Percentiles rank a stretch among this genome's conserved stretches.
These are phyloP conservation scores for Syzygium aqueum DNA, from an alignment of 345 rosid species.

Conservation along the genomic window DNA sequence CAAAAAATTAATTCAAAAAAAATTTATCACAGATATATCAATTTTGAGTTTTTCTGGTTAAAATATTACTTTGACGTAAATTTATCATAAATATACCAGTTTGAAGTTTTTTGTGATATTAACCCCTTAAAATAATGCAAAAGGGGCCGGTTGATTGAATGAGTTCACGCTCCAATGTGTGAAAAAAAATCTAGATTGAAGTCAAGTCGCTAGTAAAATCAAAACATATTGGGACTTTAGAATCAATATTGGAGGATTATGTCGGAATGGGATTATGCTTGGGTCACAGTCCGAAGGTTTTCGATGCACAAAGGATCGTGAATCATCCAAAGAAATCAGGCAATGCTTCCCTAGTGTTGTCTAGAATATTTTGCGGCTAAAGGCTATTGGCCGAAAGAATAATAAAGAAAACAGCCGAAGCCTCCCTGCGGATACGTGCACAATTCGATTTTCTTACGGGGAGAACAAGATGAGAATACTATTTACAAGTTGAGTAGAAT, in stretches of 20 bases:
- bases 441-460: background rate
- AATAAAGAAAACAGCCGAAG: background rate
- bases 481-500: background rate
- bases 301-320: background rate
- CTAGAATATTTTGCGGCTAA: background rate
- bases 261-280: background rate
- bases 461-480: background rate
- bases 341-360: background rate
- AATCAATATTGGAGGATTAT: background rate
- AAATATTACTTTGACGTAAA: no score
- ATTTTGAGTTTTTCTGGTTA: no score
- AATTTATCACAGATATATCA: no score
- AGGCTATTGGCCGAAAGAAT: background rate
- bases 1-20: no score
- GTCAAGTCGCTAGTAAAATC: background rate
- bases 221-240: background rate
- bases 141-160: background rate
- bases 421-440: background rate
- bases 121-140: background rate
- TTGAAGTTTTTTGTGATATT: no score
- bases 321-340: accelerated
- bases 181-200: background rate
- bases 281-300: background rate
- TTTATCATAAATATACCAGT: no score
- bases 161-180: background rate